Evolutionary conservation across 441 rosid species (phyloP), one percentile per base, ranked within the genome.

Genomic region (Biscutella laevigata): DNA sequence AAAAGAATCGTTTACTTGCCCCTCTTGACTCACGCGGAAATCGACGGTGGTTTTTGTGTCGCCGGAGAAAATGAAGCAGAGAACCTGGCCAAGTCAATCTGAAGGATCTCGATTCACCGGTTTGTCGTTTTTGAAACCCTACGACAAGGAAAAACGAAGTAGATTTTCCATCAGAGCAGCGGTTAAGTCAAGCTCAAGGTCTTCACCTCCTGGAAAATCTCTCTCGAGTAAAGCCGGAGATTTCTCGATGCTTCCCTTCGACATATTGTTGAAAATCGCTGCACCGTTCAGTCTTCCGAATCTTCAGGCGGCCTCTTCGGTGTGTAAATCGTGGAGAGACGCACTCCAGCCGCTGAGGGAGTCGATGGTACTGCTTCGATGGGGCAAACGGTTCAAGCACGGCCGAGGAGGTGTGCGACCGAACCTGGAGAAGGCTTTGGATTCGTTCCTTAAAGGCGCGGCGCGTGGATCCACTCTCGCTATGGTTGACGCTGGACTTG

Each of bases 401-500:
- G 96, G 96, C 2, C 65, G 77, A 3, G 88, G 77, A 30, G 88
- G 92, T 3, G 86, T 81, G n/a, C 66, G 70, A 4, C 51, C 55
- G 26, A 85, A 91, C 32, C 42, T 72, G 60, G 81, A 76, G 1
- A 87, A 84, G 68, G 98, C 98, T 36, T 73, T 91, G 2, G 85
- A 72, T 21, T 81, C 86, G 7, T 91, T 85, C 62, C 59, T 88
- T 44, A 83, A 82, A 71, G 95, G 87, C 3, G 94, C 84, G 4
- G 85, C 74, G 26, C 90, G 73, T 28, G 98, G 98, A 29, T 87
- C 83, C 25, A 72, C 92, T n/a, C 78, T 80, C 4, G 90, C 96
- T 11, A 87, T 90, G 98, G 95, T 90, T 11, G 98, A 90, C 28
- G 98, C 92, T 0, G 95, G 95, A 11, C 83, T 90, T 12, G 53